phyloP scores from a whole-genome alignment of 2,329 filamentous ascomycete genomes.

The Didymella pinodella region DNA sequence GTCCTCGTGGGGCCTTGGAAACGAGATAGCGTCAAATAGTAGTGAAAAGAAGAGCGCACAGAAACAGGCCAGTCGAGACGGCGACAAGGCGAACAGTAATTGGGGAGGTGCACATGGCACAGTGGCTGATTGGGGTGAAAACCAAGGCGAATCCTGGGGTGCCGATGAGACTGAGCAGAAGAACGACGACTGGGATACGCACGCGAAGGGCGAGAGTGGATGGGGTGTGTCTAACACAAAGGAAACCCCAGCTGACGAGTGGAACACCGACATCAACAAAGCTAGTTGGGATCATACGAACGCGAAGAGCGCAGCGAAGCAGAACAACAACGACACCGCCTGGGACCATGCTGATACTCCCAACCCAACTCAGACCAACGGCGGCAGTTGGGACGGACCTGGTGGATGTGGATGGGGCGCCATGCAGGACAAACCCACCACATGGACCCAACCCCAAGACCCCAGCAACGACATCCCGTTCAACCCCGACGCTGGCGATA shows the following conservation, averaged over 20 bases:
- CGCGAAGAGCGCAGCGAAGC: neutral
- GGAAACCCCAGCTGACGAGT: neutral
- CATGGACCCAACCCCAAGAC: neutral
- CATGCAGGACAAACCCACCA: neutral
- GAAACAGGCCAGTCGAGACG: neutral
- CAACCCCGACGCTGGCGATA: neutral
- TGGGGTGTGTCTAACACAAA: neutral
- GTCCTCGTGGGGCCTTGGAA: constrained; percentile 19
- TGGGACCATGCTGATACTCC: neutral
- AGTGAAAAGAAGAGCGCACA: neutral
- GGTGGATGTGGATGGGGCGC: neutral
- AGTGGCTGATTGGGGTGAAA: neutral
- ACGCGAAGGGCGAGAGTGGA: neutral
- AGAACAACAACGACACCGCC: neutral
- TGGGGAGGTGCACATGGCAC: neutral
- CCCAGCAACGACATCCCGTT: neutral
- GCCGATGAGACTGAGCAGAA: neutral
- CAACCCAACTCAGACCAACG: neutral
- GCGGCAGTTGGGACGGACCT: neutral
- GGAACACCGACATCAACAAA: neutral
- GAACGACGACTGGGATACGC: neutral
- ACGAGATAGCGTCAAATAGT: neutral
- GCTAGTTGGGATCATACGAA: neutral
- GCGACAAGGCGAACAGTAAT: neutral
- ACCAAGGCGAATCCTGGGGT: neutral